phyloP scores from a whole-genome alignment of 805 yeast genomes.

The Teunomyces atbi region DNA sequence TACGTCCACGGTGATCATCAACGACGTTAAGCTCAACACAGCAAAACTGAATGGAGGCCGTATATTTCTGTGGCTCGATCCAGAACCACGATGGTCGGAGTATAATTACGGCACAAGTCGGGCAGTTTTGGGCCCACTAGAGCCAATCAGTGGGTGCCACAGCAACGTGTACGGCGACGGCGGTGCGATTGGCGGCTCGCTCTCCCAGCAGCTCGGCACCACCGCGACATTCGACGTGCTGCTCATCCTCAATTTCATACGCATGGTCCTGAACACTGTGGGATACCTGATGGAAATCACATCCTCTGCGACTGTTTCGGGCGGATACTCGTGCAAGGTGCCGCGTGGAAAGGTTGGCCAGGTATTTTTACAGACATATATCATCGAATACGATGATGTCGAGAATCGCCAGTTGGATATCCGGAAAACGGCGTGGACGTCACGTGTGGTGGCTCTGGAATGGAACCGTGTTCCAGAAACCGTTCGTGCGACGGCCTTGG shows the following conservation, averaged over 20 bases:
- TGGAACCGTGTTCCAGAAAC: conserved; percentile 8
- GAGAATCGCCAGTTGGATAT: conserved; percentile 13
- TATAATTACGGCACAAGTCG: conserved; percentile 4
- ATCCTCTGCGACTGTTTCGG: conserved; percentile 10
- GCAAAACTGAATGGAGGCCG: conserved; percentile 12
- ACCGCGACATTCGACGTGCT: conserved; percentile 13
- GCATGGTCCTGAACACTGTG: not conserved
- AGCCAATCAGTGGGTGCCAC: conserved; percentile 21
- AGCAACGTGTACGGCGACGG: conserved; percentile 18
- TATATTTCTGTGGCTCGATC: not conserved
- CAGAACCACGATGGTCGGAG: conserved; percentile 16
- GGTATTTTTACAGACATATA: conserved; percentile 18
- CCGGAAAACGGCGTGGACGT: not conserved
- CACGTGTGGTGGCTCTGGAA: conserved; percentile 5
- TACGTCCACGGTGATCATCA: conserved; percentile 12
- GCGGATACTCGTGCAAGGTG: conserved; percentile 16
- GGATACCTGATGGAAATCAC: conserved; percentile 6
- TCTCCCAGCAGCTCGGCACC: conserved; percentile 13
- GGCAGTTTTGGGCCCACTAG: conserved; percentile 8
- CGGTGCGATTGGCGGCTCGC: conserved; percentile 16
- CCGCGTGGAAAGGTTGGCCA: conserved; percentile 20
- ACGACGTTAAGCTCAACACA: conserved; percentile 16
- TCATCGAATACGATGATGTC: conserved; percentile 10
- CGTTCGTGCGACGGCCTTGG: conserved; percentile 1
- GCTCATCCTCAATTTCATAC: not conserved